Percentiles rank a stretch among this genome's conserved stretches.
phyloP scores from a whole-genome alignment of 2,329 filamentous ascomycete genomes.

The Triangularia setosa region DNA sequence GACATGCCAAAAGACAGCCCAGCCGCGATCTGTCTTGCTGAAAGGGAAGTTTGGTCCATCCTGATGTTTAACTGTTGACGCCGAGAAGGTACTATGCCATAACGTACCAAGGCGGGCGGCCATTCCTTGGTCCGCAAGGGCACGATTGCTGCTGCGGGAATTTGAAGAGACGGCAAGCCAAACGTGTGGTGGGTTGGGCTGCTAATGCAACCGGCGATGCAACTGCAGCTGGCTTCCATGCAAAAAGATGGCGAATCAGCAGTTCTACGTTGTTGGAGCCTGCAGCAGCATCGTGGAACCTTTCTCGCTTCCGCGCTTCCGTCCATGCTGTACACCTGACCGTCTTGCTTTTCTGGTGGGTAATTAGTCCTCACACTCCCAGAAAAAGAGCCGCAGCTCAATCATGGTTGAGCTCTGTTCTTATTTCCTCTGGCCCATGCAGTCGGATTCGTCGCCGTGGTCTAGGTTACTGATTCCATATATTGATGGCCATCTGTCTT shows the following conservation, averaged over 20 bases:
- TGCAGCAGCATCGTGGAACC: slow-evolving; percentile 10
- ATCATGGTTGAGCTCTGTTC: slow-evolving; percentile 2
- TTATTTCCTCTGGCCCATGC: neutral
- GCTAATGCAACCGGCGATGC: neutral
- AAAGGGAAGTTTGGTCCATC: neutral
- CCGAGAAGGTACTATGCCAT: too few species aligned
- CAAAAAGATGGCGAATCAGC: slow-evolving; percentile 17
- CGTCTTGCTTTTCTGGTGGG: slow-evolving; percentile 13
- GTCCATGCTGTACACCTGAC: slow-evolving; percentile 22
- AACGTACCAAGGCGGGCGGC: neutral
- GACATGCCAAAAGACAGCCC: neutral
- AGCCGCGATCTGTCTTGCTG: neutral
- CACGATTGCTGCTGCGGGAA: neutral
- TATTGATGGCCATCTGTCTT: slow-evolving; percentile 19
- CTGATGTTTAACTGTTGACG: too few species aligned
- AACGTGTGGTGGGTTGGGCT: neutral
- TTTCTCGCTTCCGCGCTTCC: slow-evolving; percentile 8
- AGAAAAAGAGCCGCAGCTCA: slow-evolving; percentile 8
- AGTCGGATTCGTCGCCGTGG: neutral
- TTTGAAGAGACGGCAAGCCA: neutral
- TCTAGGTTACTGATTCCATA: neutral
- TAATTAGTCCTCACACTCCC: neutral
- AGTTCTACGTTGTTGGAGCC: slow-evolving; percentile 8
- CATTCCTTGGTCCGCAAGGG: neutral
- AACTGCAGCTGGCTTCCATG: neutral